A percentile compares a stretch with the other conserved stretches of the same genome.
phyloP scores from a whole-genome alignment of 768 basidiomycete genomes.

The Trametes cinnabarina region DNA sequence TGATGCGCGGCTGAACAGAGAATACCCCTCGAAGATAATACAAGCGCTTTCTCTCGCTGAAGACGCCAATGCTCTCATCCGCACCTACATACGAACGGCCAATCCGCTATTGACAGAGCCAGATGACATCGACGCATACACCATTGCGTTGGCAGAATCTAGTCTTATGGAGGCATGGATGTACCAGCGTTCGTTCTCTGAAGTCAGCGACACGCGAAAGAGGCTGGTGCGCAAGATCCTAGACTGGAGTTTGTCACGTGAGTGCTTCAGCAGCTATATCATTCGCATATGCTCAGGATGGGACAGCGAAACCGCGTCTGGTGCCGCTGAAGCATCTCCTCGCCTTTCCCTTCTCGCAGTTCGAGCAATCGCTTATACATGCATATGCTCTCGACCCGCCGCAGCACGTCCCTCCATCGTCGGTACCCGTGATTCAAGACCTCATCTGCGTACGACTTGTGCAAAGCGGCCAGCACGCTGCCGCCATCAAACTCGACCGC shows the following conservation, averaged over 20 bases:
- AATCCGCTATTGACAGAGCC: conserved; percentile 70
- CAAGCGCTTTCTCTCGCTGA: conserved; percentile 54
- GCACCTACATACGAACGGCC: conserved; percentile 72
- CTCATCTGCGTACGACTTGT: conserved; percentile 78
- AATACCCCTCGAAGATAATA: conserved; percentile 77
- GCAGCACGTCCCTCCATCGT: conserved; percentile 41
- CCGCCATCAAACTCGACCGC: conserved; percentile 76
- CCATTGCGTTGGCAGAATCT: conserved; percentile 61
- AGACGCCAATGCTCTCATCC: conserved; percentile 53
- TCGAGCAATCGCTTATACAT: conserved; percentile 60
- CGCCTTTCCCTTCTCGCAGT: conserved; percentile 60
- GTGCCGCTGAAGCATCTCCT: conserved; percentile 60
- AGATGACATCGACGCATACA: conserved; percentile 68
- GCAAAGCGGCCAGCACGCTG: conserved; percentile 63
- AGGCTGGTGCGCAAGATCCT: conserved; percentile 58
- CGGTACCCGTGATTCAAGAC: conserved; percentile 65
- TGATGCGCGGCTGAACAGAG: conserved; percentile 70
- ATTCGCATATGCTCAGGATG: conserved; percentile 2
- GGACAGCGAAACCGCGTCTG: conserved; percentile 57
- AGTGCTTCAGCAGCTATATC: conserved; percentile 30
- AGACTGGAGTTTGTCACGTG: conserved; percentile 69
- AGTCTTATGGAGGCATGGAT: conserved; percentile 73
- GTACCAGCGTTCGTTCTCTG: conserved; percentile 69
- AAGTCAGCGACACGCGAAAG: conserved; percentile 50
- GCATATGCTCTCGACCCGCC: conserved; percentile 59